A percentile compares a stretch with the other conserved stretches of the same genome.
Evolutionary conservation across 805 yeast species (phyloP).

Genomic region (Candida tammaniensis): DNA sequence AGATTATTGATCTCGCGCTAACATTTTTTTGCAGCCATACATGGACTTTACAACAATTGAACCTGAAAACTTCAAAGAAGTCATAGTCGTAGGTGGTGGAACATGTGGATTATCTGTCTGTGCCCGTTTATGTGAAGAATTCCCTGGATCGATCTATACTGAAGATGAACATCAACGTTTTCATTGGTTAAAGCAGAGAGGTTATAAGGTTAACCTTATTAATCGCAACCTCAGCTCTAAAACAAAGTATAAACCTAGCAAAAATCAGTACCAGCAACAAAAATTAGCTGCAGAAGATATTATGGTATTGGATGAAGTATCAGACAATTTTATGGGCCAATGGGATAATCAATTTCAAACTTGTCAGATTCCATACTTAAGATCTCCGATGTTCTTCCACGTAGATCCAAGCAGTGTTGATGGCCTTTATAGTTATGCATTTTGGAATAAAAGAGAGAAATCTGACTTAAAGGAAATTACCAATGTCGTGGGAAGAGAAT

Average conservation of each 20-base stretch:
- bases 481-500: constrained; percentile 44
- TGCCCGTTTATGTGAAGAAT: constrained; percentile 40
- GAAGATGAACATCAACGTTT: constrained; percentile 47
- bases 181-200: constrained; percentile 41
- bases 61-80: constrained; percentile 28
- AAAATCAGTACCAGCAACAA: background rate
- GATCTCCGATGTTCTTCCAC: constrained; percentile 50
- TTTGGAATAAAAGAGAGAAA: constrained; percentile 25
- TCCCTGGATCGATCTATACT: constrained; percentile 43
- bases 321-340: constrained; percentile 35
- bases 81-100: constrained; percentile 45
- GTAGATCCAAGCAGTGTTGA: constrained; percentile 45
- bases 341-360: constrained; percentile 43
- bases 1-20: background rate
- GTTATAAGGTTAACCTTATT: constrained; percentile 24
- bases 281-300: constrained; percentile 25
- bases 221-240: constrained; percentile 13
- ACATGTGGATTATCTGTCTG: constrained; percentile 43
- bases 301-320: constrained; percentile 34
- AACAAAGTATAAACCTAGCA: constrained; percentile 1
- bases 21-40: constrained; percentile 1
- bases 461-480: constrained; percentile 38
- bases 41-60: constrained; percentile 5
- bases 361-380: constrained; percentile 40
- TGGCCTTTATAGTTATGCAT: constrained; percentile 41